Percentiles rank a stretch among this genome's conserved stretches.
phyloP scores from a whole-genome alignment of 2,329 filamentous ascomycete species.

The Alternaria dauci region DNA sequence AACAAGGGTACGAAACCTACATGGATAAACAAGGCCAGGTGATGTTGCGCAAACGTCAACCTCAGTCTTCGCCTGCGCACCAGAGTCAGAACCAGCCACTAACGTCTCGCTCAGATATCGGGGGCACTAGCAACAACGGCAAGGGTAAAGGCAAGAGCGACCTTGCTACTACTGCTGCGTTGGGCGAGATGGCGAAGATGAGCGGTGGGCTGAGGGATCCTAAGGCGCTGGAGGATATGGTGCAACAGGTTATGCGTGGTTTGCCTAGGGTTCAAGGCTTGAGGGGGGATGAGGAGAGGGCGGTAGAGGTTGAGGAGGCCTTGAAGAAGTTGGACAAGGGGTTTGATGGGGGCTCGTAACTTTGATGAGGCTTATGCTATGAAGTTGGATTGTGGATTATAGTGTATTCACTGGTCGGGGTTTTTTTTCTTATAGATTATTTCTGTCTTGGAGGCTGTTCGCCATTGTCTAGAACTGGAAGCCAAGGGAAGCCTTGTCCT shows the following conservation, averaged over 20 bases:
- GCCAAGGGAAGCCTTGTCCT: too few relatives aligned
- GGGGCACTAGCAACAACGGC: neutral
- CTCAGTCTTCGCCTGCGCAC: conserved; percentile 6
- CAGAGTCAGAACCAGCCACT: conserved; percentile 11
- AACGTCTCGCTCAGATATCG: conserved; percentile 16
- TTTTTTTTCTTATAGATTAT: neutral
- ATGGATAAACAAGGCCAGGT: conserved; percentile 60
- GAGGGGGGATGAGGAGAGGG: conserved; percentile 53
- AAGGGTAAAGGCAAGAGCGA: conserved; percentile 39
- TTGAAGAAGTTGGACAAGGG: conserved; percentile 56
- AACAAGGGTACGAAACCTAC: conserved; percentile 60
- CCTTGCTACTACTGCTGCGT: conserved; percentile 18
- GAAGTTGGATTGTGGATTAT: too few relatives aligned
- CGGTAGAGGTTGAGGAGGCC: conserved; percentile 47
- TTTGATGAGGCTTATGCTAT: too few relatives aligned
- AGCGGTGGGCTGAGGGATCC: conserved; percentile 50
- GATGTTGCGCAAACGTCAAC: conserved; percentile 55
- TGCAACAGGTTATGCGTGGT: conserved; percentile 58
- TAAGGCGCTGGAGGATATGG: conserved; percentile 54
- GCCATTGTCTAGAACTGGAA: too few relatives aligned
- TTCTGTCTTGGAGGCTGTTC: neutral
- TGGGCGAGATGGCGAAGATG: neutral
- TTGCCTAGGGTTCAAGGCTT: conserved; percentile 52
- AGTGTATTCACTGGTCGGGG: neutral
- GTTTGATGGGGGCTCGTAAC: conserved; percentile 38